These are phyloP conservation scores for Hymenoscyphus infarciens DNA, from an alignment of 2,329 filamentous ascomycete genomes.

Conservation along the genomic window DNA sequence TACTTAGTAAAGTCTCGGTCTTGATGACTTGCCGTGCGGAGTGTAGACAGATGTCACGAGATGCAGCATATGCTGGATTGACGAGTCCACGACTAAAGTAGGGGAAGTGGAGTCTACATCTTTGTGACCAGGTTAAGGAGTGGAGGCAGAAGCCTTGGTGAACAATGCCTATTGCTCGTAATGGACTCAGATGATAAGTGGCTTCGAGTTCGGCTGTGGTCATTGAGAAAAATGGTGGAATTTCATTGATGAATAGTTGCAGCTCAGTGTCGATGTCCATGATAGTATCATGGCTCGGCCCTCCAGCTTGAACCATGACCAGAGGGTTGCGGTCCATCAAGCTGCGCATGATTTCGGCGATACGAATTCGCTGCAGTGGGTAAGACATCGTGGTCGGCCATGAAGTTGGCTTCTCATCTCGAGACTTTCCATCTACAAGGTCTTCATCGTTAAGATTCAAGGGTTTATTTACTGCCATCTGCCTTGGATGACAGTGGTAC, in stretches of 20 bases:
- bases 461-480: slow-evolving; percentile 38
- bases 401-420: slow-evolving; percentile 22
- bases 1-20: too few species aligned
- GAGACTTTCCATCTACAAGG: slow-evolving; percentile 31
- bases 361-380: slow-evolving; percentile 36
- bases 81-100: not conserved
- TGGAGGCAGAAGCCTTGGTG: slow-evolving; percentile 37
- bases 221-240: slow-evolving; percentile 36
- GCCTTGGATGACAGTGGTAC: slow-evolving; percentile 35
- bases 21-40: too few species aligned
- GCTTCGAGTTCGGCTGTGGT: slow-evolving; percentile 7
- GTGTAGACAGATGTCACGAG: not conserved
- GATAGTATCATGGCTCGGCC: slow-evolving; percentile 28
- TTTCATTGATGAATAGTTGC: slow-evolving; percentile 29
- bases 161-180: slow-evolving; percentile 24
- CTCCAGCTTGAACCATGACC: slow-evolving; percentile 10
- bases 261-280: slow-evolving; percentile 36
- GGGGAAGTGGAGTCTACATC: not conserved
- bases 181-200: slow-evolving; percentile 23
- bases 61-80: not conserved
- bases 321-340: slow-evolving; percentile 36
- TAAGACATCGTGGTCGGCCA: slow-evolving; percentile 38
- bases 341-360: slow-evolving; percentile 38
- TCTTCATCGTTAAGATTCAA: slow-evolving; percentile 38
- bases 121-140: slow-evolving; percentile 25